phyloP scores from a whole-genome alignment of 2,329 filamentous ascomycete genomes.

The Diaporthe eres region DNA sequence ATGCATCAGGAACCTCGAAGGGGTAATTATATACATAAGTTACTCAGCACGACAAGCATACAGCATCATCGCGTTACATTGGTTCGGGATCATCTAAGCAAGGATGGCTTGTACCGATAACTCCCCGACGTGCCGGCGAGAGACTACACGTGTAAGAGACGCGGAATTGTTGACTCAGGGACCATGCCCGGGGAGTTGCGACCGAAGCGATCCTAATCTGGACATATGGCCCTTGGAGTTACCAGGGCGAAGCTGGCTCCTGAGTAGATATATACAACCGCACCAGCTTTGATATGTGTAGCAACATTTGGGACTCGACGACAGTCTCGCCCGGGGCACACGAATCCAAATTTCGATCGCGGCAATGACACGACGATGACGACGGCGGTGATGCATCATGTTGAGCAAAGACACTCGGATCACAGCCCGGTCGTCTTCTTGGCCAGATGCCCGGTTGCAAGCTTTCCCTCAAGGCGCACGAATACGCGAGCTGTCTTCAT shows the following conservation, averaged over 20 bases:
- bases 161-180: slow-evolving; percentile 7
- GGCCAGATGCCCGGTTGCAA: not conserved
- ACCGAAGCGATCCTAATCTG: too few species aligned
- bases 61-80: not conserved
- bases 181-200: not conserved
- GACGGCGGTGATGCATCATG: not conserved
- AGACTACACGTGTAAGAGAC: not conserved
- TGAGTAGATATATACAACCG: not conserved
- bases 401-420: not conserved
- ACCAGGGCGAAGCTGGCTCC: not conserved
- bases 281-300: not conserved
- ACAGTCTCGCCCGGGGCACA: too few species aligned
- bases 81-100: not conserved
- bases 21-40: not conserved
- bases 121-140: not conserved
- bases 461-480: not conserved
- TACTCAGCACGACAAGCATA: not conserved
- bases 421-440: not conserved
- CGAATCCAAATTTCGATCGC: not conserved
- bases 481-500: not conserved
- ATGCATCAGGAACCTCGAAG: not conserved
- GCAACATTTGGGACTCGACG: not conserved
- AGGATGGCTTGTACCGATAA: not conserved
- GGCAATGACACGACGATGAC: not conserved
- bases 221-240: not conserved